Evolutionary conservation across 176 grass and related monocot genomes (phyloP), one percentile per base, ranked within the genome.

Genomic region (Triticum monococcum): DNA sequence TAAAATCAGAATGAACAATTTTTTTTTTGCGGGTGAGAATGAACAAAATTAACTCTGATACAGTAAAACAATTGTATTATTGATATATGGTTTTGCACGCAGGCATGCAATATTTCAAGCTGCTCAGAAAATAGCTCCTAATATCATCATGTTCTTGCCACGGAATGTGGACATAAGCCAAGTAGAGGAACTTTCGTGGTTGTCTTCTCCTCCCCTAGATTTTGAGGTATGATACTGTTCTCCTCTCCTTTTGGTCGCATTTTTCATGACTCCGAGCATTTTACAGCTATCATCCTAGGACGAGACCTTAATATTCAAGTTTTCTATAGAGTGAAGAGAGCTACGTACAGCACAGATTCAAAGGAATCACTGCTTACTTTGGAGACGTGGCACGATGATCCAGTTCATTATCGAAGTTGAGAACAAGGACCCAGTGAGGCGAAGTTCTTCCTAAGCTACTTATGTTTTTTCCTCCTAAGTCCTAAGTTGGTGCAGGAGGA

Each of bases 71-170:
- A 60, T 10, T n/a, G 52, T 1, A 18, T 35, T 13, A 41, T 25
- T 9, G 67, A 5, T 28, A 31, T 37, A 76, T 10, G 32, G 36
- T 26, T 48, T 65, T 82, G 2, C 38, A 24, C 26, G 56, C 56
- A 95, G 93, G 54, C 85, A 79, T 45, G 37, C 80, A 14, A 79
- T 78, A 77, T 95, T 95, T 63, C 90, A 90, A 75, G 43, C 72
- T 75, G 93, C 93, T 43, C 90, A 91, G 66, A 64, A 79, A 79
- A 95, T 95, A 79, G 64, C 90, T 75, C 77, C 77, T 7, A 87
- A 91, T 48, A 48, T 92, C 71, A 92, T 95, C 28, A 90, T 92
- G 86, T 95, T 95, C 81, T 82, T 95, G 86, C 93, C 90, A 20
- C 88, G 93, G 56, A 95, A 86, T 20, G 80, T 95, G 77, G 84